A percentile compares a stretch with the other conserved stretches of the same genome.
These are phyloP conservation scores for Sugiyamaella qingdaonensis DNA, from an alignment of 805 yeast genomes.

Conservation along the genomic window DNA sequence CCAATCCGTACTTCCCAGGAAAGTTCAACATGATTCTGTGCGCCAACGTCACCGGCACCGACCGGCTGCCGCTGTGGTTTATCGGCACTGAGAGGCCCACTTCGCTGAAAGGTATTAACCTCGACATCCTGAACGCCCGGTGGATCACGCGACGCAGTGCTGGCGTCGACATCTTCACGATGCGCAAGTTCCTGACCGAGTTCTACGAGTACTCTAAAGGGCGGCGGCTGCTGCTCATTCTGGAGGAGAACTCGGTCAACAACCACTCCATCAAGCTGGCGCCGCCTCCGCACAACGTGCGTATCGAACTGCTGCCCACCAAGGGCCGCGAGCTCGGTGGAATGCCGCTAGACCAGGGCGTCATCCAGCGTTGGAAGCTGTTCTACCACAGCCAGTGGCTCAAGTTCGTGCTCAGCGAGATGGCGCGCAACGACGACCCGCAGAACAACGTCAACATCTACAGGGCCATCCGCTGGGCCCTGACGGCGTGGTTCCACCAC, in stretches of 20 bases:
- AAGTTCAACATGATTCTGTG: conserved; percentile 10
- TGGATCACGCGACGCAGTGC: conserved; percentile 8
- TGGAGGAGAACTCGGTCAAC: conserved; percentile 9
- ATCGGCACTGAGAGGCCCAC: conserved; percentile 10
- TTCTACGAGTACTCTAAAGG: conserved; percentile 6
- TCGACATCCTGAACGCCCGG: conserved; percentile 2
- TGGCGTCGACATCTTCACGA: conserved; percentile 9
- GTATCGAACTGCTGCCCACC: conserved; percentile 11
- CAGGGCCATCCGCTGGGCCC: conserved; percentile 11
- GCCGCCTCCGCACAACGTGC: conserved; percentile 10
- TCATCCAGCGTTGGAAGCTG: conserved; percentile 8
- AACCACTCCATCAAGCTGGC: conserved; percentile 10
- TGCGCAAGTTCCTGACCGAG: conserved; percentile 13
- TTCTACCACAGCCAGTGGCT: conserved; percentile 11
- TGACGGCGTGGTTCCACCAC: conserved; percentile 12
- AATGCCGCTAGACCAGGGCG: conserved; percentile 12
- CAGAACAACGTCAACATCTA: conserved; percentile 5
- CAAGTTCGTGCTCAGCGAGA: conserved; percentile 1
- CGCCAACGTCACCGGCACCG: conserved; percentile 10
- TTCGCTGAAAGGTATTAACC: conserved; percentile 8
- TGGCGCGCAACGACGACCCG: conserved; percentile 5
- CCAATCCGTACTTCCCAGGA: background rate
- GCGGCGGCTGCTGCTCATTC: conserved; percentile 5
- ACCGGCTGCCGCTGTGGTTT: conserved; percentile 12
- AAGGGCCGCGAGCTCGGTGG: conserved; percentile 10